Conservation (phyloP, 208 protist species). For the Porcisia hertigi region DNA sequence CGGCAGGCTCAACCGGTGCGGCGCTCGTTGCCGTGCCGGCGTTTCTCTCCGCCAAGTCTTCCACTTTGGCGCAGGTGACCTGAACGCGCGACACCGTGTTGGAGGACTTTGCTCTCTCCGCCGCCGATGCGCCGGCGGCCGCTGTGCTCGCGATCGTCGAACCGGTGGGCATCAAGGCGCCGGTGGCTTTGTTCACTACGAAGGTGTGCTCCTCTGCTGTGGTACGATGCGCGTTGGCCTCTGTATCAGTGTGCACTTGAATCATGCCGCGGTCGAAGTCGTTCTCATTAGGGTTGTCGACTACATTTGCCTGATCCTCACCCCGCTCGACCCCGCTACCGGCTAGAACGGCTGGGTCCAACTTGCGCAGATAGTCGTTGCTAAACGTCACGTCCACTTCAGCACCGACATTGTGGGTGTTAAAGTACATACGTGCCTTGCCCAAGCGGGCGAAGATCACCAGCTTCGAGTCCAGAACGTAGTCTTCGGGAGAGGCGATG, state of each 20-base stretch:
- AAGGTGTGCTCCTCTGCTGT: constrained; percentile 25
- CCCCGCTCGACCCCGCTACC: background rate
- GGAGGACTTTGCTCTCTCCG: constrained; percentile 3
- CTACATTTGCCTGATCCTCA: background rate
- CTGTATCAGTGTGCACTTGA: constrained; percentile 27
- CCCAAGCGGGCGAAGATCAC: constrained; percentile 54
- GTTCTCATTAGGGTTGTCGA: constrained; percentile 9
- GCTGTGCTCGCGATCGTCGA: background rate
- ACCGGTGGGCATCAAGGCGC: constrained; percentile 8
- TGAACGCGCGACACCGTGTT: constrained; percentile 20
- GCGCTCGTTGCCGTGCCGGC: background rate
- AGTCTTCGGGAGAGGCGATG: constrained; percentile 62
- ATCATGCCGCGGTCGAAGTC: constrained; percentile 31
- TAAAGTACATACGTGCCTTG: constrained; percentile 32
- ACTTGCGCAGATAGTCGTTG: constrained; percentile 34
- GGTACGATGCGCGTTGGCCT: constrained; percentile 16
- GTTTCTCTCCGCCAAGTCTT: background rate
- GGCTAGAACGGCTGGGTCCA: constrained; percentile 4
- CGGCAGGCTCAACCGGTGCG: background rate
- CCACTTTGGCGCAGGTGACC: constrained; percentile 18
- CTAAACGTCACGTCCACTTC: constrained; percentile 36
- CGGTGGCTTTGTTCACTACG: constrained; percentile 26
- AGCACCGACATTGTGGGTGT: constrained; percentile 28
- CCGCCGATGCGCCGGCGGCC: background rate
- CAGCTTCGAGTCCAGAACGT: constrained; percentile 61